Evolutionary conservation across 2,329 filamentous ascomycete species (phyloP).

Genomic region (Thelonectria olida): DNA sequence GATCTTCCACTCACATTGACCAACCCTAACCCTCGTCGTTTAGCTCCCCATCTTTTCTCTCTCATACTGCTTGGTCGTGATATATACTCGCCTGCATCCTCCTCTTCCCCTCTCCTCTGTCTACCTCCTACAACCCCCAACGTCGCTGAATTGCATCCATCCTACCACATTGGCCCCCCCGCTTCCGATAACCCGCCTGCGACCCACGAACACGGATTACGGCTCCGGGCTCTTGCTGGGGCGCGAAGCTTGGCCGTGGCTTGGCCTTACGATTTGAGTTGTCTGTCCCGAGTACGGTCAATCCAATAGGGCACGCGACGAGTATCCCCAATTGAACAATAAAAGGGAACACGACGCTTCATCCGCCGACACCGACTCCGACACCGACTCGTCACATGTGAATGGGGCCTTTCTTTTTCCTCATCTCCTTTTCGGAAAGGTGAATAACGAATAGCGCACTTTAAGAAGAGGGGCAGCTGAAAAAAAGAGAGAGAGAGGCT

Average conservation of each 20-base stretch:
- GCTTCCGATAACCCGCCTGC: slow-evolving; percentile 4
- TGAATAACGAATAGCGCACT: not conserved
- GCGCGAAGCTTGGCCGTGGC: slow-evolving; percentile 35
- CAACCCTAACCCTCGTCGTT: slow-evolving; percentile 16
- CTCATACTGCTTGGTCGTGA: not conserved
- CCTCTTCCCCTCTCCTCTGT: not conserved
- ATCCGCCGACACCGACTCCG: not conserved
- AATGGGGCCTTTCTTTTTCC: not conserved
- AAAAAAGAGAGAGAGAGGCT: not conserved
- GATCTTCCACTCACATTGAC: not conserved
- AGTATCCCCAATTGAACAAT: not conserved
- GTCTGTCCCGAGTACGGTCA: slow-evolving; percentile 1
- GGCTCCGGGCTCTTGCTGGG: slow-evolving; percentile 26
- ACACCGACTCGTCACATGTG: not conserved
- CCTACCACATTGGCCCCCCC: slow-evolving; percentile 17
- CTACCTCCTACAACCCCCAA: not conserved
- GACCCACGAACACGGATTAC: slow-evolving; percentile 21
- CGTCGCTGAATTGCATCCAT: slow-evolving; percentile 6
- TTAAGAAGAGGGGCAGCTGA: slow-evolving; percentile 14
- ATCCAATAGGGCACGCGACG: slow-evolving; percentile 9
- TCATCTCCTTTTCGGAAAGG: not conserved
- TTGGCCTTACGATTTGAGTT: slow-evolving; percentile 15
- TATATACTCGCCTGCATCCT: slow-evolving; percentile 7
- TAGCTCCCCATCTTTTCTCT: not conserved
- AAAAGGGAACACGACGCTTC: not conserved